These are phyloP conservation scores for Tilletiaria anomala DNA, from an alignment of 1,284 basidiomycete genomes.

Conservation along the genomic window DNA sequence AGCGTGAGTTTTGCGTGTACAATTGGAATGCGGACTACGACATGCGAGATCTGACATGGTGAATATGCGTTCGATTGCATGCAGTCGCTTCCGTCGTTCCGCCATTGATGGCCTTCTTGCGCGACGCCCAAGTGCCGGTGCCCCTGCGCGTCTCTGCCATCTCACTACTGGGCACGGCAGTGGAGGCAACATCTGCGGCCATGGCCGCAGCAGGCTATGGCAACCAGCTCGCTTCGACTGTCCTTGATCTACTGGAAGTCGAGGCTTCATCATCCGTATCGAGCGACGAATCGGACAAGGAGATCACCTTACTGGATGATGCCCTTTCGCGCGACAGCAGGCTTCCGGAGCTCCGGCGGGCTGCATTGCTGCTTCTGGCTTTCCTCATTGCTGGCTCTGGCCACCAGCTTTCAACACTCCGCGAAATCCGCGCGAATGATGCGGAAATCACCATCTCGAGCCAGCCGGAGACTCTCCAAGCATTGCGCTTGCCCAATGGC, in stretches of 20 bases:
- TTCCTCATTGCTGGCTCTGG: conserved; percentile 15
- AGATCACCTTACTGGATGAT: conserved; percentile 3
- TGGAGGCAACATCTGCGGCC: conserved; percentile 25
- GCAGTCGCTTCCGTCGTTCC: conserved; percentile 11
- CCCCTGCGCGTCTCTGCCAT: conserved; percentile 28
- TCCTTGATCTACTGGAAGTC: conserved; percentile 21
- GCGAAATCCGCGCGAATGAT: too few species aligned
- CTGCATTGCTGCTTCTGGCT: conserved; percentile 25
- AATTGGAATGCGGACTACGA: too few species aligned
- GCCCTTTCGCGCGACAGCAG: conserved; percentile 11
- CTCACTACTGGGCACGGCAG: conserved; percentile 28
- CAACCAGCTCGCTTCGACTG: conserved; percentile 10
- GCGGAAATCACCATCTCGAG: too few species aligned
- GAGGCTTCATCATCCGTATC: conserved; percentile 7
- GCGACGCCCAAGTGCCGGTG: conserved; percentile 18
- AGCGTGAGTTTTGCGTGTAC: conserved; percentile 53
- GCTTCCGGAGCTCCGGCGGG: conserved; percentile 25
- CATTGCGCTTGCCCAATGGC: too few species aligned
- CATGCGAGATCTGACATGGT: too few species aligned
- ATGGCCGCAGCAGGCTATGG: conserved; percentile 13
- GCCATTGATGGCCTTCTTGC: conserved; percentile 19
- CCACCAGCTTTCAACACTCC: conserved; percentile 13
- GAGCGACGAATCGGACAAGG: conserved; percentile 4
- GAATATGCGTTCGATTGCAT: background rate
- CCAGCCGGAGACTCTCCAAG: too few species aligned